These are phyloP conservation scores for Chytriomyces sp. DNA, from an alignment of 192 early-diverging fungal genomes.

Conservation along the genomic window DNA sequence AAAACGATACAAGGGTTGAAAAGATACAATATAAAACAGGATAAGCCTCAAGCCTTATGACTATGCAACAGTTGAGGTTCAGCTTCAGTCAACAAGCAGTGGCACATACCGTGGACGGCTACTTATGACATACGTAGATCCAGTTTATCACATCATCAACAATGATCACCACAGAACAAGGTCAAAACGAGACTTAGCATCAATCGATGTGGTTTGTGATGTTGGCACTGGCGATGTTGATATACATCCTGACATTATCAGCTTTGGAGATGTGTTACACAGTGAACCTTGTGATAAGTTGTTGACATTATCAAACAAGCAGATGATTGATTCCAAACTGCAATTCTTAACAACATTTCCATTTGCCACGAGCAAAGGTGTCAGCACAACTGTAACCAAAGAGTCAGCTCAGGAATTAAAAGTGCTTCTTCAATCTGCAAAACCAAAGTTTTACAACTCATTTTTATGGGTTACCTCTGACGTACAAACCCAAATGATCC, in stretches of 20 bases:
- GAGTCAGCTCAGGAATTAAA: constrained; percentile 8
- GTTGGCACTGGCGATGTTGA: constrained; percentile 44
- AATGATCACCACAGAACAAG: constrained; percentile 34
- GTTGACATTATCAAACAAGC: constrained; percentile 41
- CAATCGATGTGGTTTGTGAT: constrained; percentile 34
- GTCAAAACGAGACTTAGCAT: constrained; percentile 33
- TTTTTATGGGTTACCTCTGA: constrained; percentile 34
- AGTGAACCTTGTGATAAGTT: constrained; percentile 17
- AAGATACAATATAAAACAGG: background rate
- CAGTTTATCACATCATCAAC: constrained; percentile 46
- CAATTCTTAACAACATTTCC: constrained; percentile 22
- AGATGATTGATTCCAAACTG: constrained; percentile 30
- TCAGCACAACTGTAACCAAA: background rate
- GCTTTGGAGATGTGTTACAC: constrained; percentile 51
- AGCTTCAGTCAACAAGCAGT: constrained; percentile 47
- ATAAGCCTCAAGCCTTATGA: constrained; percentile 56
- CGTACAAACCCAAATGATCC: constrained; percentile 29
- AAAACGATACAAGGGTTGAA: background rate
- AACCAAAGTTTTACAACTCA: constrained; percentile 32
- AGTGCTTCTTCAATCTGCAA: constrained; percentile 32
- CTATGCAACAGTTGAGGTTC: constrained; percentile 46
- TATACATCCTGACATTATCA: constrained; percentile 30
- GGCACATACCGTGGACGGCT: constrained; percentile 47
- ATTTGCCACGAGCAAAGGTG: constrained; percentile 13
- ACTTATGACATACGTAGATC: constrained; percentile 50